phyloP scores from a whole-genome alignment of 1,284 basidiomycete genomes.

The Leucoagaricus sp. region DNA sequence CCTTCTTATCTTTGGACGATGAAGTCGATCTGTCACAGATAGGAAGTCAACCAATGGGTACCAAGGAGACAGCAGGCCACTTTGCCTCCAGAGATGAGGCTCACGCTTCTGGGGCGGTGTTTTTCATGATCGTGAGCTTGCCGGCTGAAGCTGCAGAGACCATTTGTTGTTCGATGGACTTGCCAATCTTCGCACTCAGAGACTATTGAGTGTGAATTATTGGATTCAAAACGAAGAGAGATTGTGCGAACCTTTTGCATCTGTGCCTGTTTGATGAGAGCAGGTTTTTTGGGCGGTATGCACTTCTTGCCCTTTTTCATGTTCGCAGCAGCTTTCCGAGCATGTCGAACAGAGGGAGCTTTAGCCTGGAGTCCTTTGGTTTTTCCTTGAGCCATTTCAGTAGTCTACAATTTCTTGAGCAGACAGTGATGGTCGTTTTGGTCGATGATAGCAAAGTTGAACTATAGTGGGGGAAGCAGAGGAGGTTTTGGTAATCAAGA shows the following conservation, averaged over 20 bases:
- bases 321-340: constrained; percentile 61
- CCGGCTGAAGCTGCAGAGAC: constrained; percentile 83
- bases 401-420: not conserved
- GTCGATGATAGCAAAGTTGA: too few relatives aligned
- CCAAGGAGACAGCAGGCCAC: not conserved
- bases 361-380: constrained; percentile 66
- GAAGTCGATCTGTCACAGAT: constrained; percentile 7
- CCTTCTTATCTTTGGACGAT: constrained; percentile 11
- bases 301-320: constrained; percentile 73
- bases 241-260: constrained; percentile 60
- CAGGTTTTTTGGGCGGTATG: constrained; percentile 73
- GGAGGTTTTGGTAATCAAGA: not conserved
- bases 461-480: too few relatives aligned
- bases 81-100: constrained; percentile 21
- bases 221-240: not conserved
- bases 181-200: constrained; percentile 86
- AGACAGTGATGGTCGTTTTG: too few relatives aligned
- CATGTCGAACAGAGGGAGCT: constrained; percentile 52
- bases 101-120: constrained; percentile 50
- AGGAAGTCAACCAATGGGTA: not conserved
- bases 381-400: constrained; percentile 60
- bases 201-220: constrained; percentile 43
- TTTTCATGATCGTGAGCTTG: constrained; percentile 89
- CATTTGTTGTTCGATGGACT: constrained; percentile 88
- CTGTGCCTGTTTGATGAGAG: constrained; percentile 65